Evolutionary conservation across 352 stramenopile species (phyloP), one percentile per base, ranked within the genome.

Genomic region (Phytophthora cajani): DNA sequence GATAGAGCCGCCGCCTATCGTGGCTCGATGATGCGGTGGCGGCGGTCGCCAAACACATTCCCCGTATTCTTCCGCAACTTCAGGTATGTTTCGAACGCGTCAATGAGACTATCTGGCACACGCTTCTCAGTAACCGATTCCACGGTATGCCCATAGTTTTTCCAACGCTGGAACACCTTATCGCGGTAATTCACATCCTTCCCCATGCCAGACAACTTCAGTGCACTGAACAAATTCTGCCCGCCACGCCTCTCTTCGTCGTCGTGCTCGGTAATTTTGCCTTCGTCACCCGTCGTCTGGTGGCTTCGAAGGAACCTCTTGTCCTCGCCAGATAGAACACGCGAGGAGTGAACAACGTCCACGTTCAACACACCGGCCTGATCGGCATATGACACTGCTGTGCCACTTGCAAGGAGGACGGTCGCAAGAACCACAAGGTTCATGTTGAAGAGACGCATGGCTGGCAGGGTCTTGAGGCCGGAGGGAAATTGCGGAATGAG

Each of bases 271-370:
- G 59, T n/a, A 54, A 54, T 12, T 63, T 63, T 63, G 16, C 10
- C 56, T 54, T 62, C 38, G 30, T 58, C 52, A 21, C 36, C 14
- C 42, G 56, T 54, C 56, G 23, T 52, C 49, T 57, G 47, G 9
- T 66, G 59, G 30, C 46, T 42, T 44, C 59, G 59, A 66, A 66
- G 59, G 30, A 54, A 58, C 46, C 59, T 27, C 46, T 66, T 58
- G 33, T 66, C 49, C 33, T 66, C 47, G 21, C 47, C 33, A 53
- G 49, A 21, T 49, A 66, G 49, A 58, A 66, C 49, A 66, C 49
- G 25, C 40, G 62, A 69, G 42, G 52, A 51, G 62, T 62, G 52
- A 62, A 62, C 62, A 62, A 58, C 62, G 49, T 42, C 59, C 59
- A 58, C 30, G n/a, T 58, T 46, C 42, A 44, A 46, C 21, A 66